These are phyloP conservation scores for Leishmania aethiopica DNA, from an alignment of 208 protist genomes.

Conservation along the genomic window DNA sequence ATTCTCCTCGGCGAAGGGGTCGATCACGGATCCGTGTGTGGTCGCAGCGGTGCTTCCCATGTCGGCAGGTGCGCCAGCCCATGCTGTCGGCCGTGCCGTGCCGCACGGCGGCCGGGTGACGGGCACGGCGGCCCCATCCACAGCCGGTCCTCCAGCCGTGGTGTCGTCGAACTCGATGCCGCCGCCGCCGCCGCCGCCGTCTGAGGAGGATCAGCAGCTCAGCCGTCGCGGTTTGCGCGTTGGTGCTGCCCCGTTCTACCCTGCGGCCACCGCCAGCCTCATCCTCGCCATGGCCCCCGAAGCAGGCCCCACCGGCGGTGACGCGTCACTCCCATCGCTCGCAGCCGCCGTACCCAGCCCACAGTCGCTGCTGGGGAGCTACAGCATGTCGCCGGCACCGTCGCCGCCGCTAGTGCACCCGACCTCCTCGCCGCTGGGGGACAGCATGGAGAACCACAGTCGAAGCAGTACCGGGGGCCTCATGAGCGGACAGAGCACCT, in stretches of 20 bases:
- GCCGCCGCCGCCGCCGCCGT: neutral
- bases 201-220: conserved; percentile 17
- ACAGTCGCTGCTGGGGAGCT: neutral
- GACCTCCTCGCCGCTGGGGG: neutral
- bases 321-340: neutral
- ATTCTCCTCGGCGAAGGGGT: neutral
- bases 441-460: neutral
- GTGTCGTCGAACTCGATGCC: neutral
- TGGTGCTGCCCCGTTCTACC: conserved; percentile 10
- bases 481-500: neutral
- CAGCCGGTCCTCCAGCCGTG: neutral
- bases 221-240: conserved; percentile 15
- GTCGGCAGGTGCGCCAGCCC: neutral
- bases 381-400: neutral
- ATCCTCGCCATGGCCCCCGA: neutral
- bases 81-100: neutral
- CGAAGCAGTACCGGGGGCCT: neutral
- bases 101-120: neutral
- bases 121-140: neutral
- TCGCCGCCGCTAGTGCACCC: neutral
- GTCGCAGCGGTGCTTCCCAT: neutral
- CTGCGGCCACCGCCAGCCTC: neutral
- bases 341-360: neutral
- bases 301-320: neutral
- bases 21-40: conserved; percentile 1